A percentile compares a stretch with the other conserved stretches of the same genome.
These are phyloP conservation scores for Domatiomyces globalis DNA, from an alignment of 2,329 filamentous ascomycete species.

Conservation along the genomic window DNA sequence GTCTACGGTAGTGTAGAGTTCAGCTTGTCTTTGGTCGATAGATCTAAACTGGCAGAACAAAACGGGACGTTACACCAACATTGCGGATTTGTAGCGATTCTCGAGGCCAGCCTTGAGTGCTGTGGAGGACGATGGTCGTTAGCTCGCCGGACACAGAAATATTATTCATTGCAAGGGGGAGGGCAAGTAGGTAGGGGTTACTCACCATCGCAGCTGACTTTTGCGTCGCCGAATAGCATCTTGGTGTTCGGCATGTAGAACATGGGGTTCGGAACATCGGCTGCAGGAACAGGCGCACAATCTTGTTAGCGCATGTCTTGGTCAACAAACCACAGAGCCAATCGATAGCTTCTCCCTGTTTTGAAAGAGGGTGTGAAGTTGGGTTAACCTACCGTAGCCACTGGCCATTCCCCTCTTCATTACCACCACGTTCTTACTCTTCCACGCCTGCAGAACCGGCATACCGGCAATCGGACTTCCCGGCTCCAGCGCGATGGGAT, in stretches of 20 bases:
- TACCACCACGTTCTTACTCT: conserved; percentile 81
- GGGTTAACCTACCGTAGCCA: conserved; percentile 53
- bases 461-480: conserved; percentile 79
- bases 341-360: too few relatives aligned
- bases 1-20: not conserved
- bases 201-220: conserved; percentile 57
- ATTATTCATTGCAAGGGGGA: not conserved
- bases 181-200: not conserved
- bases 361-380: not conserved
- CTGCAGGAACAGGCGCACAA: conserved; percentile 28
- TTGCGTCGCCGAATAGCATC: conserved; percentile 88
- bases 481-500: conserved; percentile 73
- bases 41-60: not conserved
- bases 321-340: too few relatives aligned
- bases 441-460: conserved; percentile 86
- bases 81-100: conserved; percentile 10
- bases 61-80: not conserved
- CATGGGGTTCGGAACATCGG: conserved; percentile 86
- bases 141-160: not conserved
- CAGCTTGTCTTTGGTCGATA: not conserved
- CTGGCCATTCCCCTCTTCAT: conserved; percentile 88
- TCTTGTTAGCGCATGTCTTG: not conserved
- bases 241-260: conserved; percentile 74
- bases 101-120: conserved; percentile 15
- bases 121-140: not conserved